phyloP scores from a whole-genome alignment of 768 basidiomycete genomes.

The Russula compacta region DNA sequence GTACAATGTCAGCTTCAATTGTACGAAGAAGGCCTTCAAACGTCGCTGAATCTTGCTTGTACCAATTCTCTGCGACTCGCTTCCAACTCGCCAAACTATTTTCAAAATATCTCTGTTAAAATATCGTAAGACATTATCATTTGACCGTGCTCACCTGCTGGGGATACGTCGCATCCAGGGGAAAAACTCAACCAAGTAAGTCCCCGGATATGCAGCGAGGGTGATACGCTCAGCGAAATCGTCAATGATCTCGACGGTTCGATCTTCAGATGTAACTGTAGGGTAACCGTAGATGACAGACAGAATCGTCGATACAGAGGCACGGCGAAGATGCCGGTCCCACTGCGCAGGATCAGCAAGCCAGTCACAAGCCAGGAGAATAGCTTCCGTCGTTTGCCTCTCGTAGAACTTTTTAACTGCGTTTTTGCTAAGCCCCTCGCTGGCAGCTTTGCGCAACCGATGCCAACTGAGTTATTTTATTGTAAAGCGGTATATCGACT shows the following conservation, averaged over 20 bases:
- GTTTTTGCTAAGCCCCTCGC: too few relatives aligned
- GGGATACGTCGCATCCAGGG: constrained; percentile 9
- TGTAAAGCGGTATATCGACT: too few relatives aligned
- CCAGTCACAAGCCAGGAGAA: neutral
- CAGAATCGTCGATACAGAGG: neutral
- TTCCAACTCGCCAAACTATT: too few relatives aligned
- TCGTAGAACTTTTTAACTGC: neutral
- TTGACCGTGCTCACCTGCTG: neutral
- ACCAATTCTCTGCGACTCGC: too few relatives aligned
- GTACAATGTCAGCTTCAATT: too few relatives aligned
- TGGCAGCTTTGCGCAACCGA: too few relatives aligned
- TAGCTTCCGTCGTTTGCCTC: neutral
- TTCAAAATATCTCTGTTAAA: neutral
- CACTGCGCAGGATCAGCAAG: neutral
- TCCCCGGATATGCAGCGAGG: neutral
- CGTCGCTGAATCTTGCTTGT: too few relatives aligned
- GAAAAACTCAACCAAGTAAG: constrained; percentile 9
- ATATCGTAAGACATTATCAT: neutral
- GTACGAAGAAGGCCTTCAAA: too few relatives aligned
- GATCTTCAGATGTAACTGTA: neutral
- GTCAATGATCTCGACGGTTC: neutral
- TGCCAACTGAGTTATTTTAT: too few relatives aligned
- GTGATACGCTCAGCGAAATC: neutral
- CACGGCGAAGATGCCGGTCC: neutral
- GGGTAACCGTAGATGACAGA: constrained; percentile 1